A percentile compares a stretch with the other conserved stretches of the same genome.
Evolutionary conservation across 2,329 filamentous ascomycete species (phyloP).

Genomic region (Xylariomycetidae sp.): DNA sequence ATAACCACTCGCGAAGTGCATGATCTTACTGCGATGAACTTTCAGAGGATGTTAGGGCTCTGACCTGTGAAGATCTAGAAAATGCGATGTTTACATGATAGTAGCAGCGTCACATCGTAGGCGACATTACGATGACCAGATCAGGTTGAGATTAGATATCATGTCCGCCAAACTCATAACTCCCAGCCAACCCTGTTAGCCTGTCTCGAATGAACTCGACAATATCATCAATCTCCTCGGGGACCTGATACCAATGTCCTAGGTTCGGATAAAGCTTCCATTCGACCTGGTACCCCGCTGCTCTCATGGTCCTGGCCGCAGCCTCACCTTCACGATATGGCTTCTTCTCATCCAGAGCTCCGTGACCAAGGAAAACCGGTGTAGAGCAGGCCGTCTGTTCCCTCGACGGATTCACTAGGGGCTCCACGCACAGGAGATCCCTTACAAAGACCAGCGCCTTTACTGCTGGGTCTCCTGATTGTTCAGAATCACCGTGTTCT

Average conservation of each 20-base stretch:
- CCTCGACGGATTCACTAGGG: neutral
- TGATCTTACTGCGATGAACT: too few relatives aligned
- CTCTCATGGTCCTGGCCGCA: constrained; percentile 22
- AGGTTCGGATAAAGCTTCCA: constrained; percentile 33
- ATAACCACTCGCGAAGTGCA: too few relatives aligned
- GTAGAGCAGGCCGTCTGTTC: constrained; percentile 16
- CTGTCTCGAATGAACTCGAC: constrained; percentile 28
- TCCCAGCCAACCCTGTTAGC: constrained; percentile 4
- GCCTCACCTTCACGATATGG: constrained; percentile 25
- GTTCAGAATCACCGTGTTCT: constrained; percentile 5
- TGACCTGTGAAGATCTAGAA: too few relatives aligned
- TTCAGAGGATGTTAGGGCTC: too few relatives aligned
- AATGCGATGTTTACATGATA: too few relatives aligned
- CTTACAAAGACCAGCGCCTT: constrained; percentile 25
- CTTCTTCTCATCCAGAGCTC: constrained; percentile 33
- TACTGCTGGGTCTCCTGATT: constrained; percentile 9
- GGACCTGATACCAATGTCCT: constrained; percentile 44
- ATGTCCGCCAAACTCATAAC: too few relatives aligned
- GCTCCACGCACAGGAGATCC: constrained; percentile 24
- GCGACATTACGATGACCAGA: too few relatives aligned
- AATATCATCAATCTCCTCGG: constrained; percentile 42
- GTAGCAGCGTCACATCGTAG: too few relatives aligned
- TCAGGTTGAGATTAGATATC: too few relatives aligned
- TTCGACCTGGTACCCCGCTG: constrained; percentile 28
- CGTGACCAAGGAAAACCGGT: constrained; percentile 39